Percentiles rank a stretch among this genome's conserved stretches.
phyloP scores from a whole-genome alignment of 495 filamentous ascomycete species.

The Aspergillus steynii region DNA sequence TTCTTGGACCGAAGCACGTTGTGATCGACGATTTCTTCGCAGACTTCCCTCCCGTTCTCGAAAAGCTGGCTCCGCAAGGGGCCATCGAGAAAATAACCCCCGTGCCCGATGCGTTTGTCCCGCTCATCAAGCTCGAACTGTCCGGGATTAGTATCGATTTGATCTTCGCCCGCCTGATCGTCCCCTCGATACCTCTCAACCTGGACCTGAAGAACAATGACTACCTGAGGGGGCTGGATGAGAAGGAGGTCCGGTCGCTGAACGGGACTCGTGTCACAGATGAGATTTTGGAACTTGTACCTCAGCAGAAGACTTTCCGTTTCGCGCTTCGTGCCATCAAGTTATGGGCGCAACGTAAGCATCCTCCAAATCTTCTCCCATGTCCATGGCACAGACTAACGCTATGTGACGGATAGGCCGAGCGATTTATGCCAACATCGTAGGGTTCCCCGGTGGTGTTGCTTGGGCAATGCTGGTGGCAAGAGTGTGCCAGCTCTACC shows the following conservation, averaged over 20 bases:
- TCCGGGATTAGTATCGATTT: slow-evolving; percentile 91
- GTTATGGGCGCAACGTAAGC: slow-evolving; percentile 85
- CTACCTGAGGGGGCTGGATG: slow-evolving; percentile 81
- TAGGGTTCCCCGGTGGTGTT: slow-evolving; percentile 94
- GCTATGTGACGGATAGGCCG: slow-evolving; percentile 48
- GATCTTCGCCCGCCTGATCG: slow-evolving; percentile 79
- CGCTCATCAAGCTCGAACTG: slow-evolving; percentile 93
- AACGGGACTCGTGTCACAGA: slow-evolving; percentile 94
- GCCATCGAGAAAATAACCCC: slow-evolving; percentile 83
- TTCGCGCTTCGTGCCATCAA: slow-evolving; percentile 89
- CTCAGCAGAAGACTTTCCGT: slow-evolving; percentile 84
- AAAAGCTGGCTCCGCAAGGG: slow-evolving; percentile 68
- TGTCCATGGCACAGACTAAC: slow-evolving; percentile 6
- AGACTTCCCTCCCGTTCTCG: slow-evolving; percentile 74
- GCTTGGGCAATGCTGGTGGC: slow-evolving; percentile 98
- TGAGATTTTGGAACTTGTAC: slow-evolving; percentile 85
- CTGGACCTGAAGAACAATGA: slow-evolving; percentile 78
- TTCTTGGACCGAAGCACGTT: slow-evolving; percentile 87
- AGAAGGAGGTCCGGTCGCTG: slow-evolving; percentile 79
- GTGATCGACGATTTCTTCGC: slow-evolving; percentile 86
- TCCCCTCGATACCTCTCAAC: slow-evolving; percentile 69
- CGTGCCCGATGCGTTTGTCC: slow-evolving; percentile 87
- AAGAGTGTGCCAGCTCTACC: slow-evolving; percentile 95
- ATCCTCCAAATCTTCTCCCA: neutral
- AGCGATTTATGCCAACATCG: slow-evolving; percentile 91